Percentiles rank a stretch among this genome's conserved stretches.
Evolutionary conservation across 1,284 basidiomycete species (phyloP).

Genomic region (Leccinum ambiguum): DNA sequence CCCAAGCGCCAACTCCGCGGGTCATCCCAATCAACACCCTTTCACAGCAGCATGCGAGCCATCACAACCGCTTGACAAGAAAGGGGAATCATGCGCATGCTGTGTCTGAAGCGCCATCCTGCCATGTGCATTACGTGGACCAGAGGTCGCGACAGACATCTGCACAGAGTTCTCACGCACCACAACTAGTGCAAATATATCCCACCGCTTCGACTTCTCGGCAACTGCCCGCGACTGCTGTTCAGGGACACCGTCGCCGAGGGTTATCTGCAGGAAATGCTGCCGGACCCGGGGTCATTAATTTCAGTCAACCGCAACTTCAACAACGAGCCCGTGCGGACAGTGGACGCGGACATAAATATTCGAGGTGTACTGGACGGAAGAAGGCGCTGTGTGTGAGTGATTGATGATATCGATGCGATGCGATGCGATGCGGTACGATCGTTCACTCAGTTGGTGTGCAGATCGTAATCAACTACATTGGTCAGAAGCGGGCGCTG

Average conservation of each 20-base stretch:
- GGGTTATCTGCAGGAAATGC: slow-evolving; percentile 22
- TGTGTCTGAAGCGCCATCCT: slow-evolving; percentile 21
- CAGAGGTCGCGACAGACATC: slow-evolving; percentile 15
- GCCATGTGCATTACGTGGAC: slow-evolving; percentile 31
- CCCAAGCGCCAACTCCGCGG: slow-evolving; percentile 5
- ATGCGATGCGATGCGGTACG: background rate
- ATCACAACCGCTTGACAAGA: background rate
- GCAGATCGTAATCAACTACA: slow-evolving; percentile 80
- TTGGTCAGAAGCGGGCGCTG: slow-evolving; percentile 59
- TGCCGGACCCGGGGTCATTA: slow-evolving; percentile 1
- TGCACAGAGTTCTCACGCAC: slow-evolving; percentile 5
- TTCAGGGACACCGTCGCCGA: slow-evolving; percentile 23
- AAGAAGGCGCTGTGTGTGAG: slow-evolving; percentile 75
- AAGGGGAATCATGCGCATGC: slow-evolving; percentile 11
- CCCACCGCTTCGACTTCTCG: slow-evolving; percentile 12
- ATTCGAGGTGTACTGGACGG: slow-evolving; percentile 69
- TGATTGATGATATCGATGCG: slow-evolving; percentile 10
- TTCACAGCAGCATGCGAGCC: slow-evolving; percentile 11
- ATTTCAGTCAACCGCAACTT: slow-evolving; percentile 8
- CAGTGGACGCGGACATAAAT: slow-evolving; percentile 37
- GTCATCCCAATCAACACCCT: slow-evolving; percentile 4
- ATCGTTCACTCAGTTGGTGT: background rate
- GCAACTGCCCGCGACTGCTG: background rate
- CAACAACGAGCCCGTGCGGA: slow-evolving; percentile 7
- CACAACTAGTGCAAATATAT: background rate